Base-by-base conservation (phyloP, 257 asterid genomes). In the Fraxinus cuspidata region DNA sequence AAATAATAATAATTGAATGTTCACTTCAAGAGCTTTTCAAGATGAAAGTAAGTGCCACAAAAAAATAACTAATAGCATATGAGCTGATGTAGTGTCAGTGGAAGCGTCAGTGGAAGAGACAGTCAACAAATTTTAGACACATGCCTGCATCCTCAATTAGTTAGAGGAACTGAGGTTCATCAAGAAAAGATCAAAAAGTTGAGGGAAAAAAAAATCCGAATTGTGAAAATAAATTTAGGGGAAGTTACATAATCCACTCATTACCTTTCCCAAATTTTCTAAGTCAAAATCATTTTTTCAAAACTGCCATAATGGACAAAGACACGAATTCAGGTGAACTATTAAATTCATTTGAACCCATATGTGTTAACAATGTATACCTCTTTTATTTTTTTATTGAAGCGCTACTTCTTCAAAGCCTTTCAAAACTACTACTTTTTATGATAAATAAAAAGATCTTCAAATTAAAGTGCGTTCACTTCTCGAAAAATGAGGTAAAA, bases 381-480 rank as follows among this genome's bases (percentile, higher is more conserved):
- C 51, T 12, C 51, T 42, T 42, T 2, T 37, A n/a, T 11, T 8
- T 38, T 38, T 42, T 11, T 42, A 11, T 37, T 37, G 40, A 37
- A 37, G 40, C 40, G 40, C 10, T 47, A 78, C 49, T 58, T 32
- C 11, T 25, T 38, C 80, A 82, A 74, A 71, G 19, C 2, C 8
- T 51, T 51, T 44, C 1, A 80, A 63, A 16, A 80, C 60, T 40
- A 42, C 16, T 15, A 3, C 18, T 32, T 34, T 27, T 70, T 77
- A 25, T 25, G 64, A 77, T 9, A 7, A 76, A 51, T 25, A 32
- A 38, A 1, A 2, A 38, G 11, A 40, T 23, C 23, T 4, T 44
- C 74, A 32, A 49, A 68, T 5, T 40, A 31, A 79, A 73, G 40
- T 32, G 21, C 9, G 32, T 77, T 70, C 42, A 47, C 40, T 78